Evolutionary conservation across 176 grass and related monocot species (phyloP), one percentile per base, ranked within the genome.

Genomic region (Aegilops bicornis): DNA sequence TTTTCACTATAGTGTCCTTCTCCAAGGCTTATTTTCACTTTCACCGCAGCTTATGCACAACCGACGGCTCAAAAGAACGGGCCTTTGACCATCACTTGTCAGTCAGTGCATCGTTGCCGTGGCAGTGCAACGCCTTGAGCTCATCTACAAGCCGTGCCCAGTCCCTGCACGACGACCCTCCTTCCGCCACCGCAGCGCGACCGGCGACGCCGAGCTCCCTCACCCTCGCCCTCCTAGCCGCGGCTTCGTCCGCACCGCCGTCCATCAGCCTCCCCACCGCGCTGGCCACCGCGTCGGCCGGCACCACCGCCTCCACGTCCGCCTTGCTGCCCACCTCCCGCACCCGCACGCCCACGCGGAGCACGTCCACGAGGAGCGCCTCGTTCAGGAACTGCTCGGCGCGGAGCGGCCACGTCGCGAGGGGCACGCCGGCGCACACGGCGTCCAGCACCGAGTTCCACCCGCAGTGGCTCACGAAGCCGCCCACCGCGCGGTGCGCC

Each of bases 331-430:
- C 59, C 62, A 43, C 60, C 76, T 73, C 86, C 4, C 88, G 23
- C 67, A 86, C 88, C 19, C 86, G 58, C 67, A 89, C 70, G 56
- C 86, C 90, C 8, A 89, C 64, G 24, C 79, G 31, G 90, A 82
- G 29, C 73, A 88, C 82, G 20, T 81, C 89, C 36, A 91, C 82
- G 48, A 91, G 86, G 78, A 88, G 66, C 68, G 27, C 48, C 86
- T 93, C 91, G 78, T 93, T 93, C 12, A 89, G 54, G 69, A 93
- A 93, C 77, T 93, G 89, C 72, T 91, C 89, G 23, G 85, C 85
- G 14, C 87, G 79, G 59, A 93, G 78, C 50, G 89, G 91, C 86
- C 91, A 93, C 33, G 89, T 93, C 33, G 74, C 67, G 66, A 86
- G 60, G 0, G 91, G 77, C 43, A 93, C 82, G 1, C 86, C 78